Evolutionary conservation across 148 eudicot species (phyloP), one percentile per base, ranked within the genome.

Genomic region (Cornus controversa): DNA sequence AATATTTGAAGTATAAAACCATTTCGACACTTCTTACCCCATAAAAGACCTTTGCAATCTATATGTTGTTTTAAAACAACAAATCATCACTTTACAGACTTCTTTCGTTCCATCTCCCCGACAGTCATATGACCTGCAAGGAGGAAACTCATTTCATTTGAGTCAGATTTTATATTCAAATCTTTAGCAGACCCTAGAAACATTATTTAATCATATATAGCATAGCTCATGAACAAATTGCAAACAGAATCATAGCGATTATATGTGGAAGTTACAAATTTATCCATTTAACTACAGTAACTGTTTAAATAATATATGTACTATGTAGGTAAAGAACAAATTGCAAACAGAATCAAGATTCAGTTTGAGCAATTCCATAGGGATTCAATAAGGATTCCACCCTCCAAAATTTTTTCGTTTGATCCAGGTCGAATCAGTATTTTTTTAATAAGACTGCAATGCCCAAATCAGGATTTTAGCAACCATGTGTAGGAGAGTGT

Each of bases 1-100:
- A 84, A 79, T 81, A 67, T 23, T 70, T 78, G 24, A 75, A 85
- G 77, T 75, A 63, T 75, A 85, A 75, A 86, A 88, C 85, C 92
- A 91, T 89, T 82, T 85, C 86, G 42, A 71, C 83, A 82, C 50
- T 82, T 73, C 80, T 75, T 79, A 87, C 72, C 90, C 87, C 86
- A 87, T 84, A 72, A 76, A 85, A 82, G 76, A 74, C 85, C 82
- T 72, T 71, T 80, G 77, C 63, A 80, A 78, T 58, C 73, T 42
- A 73, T 66, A 74, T 37, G 74, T 72, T 75, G 11, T 45, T 69
- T 66, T 50, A 72, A 82, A 73, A 79, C 72, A 64, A 69, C 53
- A 77, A 80, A 78, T 72, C 84, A 84, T 77, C 78, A 29, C 78
- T 68, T 72, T 62, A 82, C 34, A 50, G 81, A 60, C 45, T 40